Evolutionary conservation across 176 grass and related monocot species (phyloP), one percentile per base, ranked within the genome.

Genomic region (Oryza longistaminata): DNA sequence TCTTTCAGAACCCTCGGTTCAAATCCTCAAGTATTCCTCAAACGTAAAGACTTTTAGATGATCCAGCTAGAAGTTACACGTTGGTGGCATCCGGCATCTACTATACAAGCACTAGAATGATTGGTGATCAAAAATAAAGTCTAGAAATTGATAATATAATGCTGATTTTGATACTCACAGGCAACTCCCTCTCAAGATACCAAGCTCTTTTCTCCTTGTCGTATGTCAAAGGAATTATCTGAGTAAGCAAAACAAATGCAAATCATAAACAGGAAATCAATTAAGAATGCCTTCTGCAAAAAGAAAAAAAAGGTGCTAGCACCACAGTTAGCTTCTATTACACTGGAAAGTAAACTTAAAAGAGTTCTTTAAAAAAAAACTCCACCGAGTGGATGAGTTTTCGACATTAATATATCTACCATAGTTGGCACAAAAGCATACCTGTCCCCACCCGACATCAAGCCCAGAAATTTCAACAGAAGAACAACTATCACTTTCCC

Each of bases 391-490:
- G 22, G 22, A 25, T 53, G 70, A 25, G 50, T 15, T 75, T 71
- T 33, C 44, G 80, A 61, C 27, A 65, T 11, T 9, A 22, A 68
- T 52, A 37, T 62, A 73, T 45, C 75, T 34, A 48, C 2, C 53
- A 79, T 71, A 46, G 34, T 44, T 85, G 43, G n/a, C 85, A 60
- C 44, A 75, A 66, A 88, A 86, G 43, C 9, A 58, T 94, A 99
- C 96, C 92, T 96, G 89, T 12, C 91, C 93, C 96, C 96, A 99
- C 79, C 96, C 93, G 66, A 99, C 89, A 71, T 99, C 96, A 40
- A 99, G 91, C 48, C 96, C 96, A 77, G 96, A 99, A 78, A 99
- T 83, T 94, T 99, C 93, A 78, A 99, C 96, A 37, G 83, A 88
- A 67, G 96, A 99, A 75, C 68, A 94, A 39, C 44, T 80, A 83